Evolutionary conservation across 352 stramenopile genomes (phyloP).

Genomic region (Globisporangium canariense): DNA sequence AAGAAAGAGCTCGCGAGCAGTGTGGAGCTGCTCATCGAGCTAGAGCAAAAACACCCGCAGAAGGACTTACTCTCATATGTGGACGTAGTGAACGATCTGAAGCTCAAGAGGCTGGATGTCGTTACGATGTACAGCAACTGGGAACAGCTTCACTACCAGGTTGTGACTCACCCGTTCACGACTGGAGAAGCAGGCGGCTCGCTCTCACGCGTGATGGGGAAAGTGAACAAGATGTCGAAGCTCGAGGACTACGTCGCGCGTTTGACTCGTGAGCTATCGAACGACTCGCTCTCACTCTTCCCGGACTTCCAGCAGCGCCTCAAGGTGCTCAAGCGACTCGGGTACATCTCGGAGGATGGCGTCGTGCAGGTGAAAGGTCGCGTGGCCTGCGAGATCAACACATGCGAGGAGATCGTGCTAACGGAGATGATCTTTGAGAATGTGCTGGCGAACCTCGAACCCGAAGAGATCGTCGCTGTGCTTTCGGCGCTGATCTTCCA

Average conservation of each 20-base stretch:
- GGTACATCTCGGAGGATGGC: constrained; percentile 90
- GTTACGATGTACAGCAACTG: constrained; percentile 60
- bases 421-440: constrained; percentile 99
- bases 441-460: constrained; percentile 94
- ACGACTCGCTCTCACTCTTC: constrained; percentile 93
- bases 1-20: constrained; percentile 72
- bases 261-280: constrained; percentile 65
- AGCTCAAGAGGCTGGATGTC: constrained; percentile 78
- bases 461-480: constrained; percentile 96
- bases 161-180: constrained; percentile 52
- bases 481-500: constrained; percentile 97
- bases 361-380: constrained; percentile 95
- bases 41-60: constrained; percentile 71
- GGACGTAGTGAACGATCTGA: constrained; percentile 71
- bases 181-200: constrained; percentile 18
- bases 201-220: constrained; percentile 44
- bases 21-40: constrained; percentile 65
- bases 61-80: constrained; percentile 49
- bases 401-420: constrained; percentile 96
- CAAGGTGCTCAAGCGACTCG: constrained; percentile 89
- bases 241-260: constrained; percentile 61
- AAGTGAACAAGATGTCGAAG: constrained; percentile 77
- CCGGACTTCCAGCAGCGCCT: constrained; percentile 96
- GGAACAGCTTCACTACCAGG: constrained; percentile 49
- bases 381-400: constrained; percentile 98